Base-by-base conservation (phyloP, 108 stramenopile genomes). In the Pseudonitzschia multistriata region DNA sequence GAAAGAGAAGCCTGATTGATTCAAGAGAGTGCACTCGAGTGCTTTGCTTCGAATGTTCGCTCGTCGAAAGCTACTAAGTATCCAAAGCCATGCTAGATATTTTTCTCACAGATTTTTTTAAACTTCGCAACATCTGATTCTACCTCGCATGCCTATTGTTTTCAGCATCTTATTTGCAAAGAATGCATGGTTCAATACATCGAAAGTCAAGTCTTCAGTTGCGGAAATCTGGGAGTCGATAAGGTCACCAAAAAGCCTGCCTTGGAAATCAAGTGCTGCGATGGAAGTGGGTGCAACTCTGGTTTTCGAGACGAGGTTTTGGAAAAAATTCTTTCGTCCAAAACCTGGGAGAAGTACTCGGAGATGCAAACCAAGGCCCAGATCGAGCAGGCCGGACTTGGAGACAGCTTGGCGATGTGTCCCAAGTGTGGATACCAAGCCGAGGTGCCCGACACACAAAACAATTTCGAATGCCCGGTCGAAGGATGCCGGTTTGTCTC, bases 371-470 rank as follows among this genome's bases (percentile, higher is more conserved):
- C 67, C 55, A 54, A 54, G 65, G 78, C 82, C 0, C 76, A 64
- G 4, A 68, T 91, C 27, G 80, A 89, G 59, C 64, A 49, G 24
- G 88, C 87, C 11, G 80, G 78, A 7, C 64, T 84, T 14, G 70
- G 65, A 39, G 81, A 49, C 14, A 74, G 80, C 39, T 50, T 83
- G 49, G 83, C 74, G 53, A 49, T 61, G 31, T 93, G 96, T 71
- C 87, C 93, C 19, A 86, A 87, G 67, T 97, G 96, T 76, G 80
- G 81, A 34, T 91, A 80, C 66, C 79, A 86, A 47, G 93, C 90
- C 7, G 67, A 80, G 52, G 62, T 81, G 0, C 74, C 82, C 21
- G 82, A 67, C 22, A 67, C 76, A 21, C 81, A 81, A 54, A 72
- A 57, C 42, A 62, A 86, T 8, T 81, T 90, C 54, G 35, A 39